Percentiles rank a stretch among this genome's conserved stretches.
phyloP scores from a whole-genome alignment of 1,139 yeast species.

The Zygosaccharomyces sapae region DNA sequence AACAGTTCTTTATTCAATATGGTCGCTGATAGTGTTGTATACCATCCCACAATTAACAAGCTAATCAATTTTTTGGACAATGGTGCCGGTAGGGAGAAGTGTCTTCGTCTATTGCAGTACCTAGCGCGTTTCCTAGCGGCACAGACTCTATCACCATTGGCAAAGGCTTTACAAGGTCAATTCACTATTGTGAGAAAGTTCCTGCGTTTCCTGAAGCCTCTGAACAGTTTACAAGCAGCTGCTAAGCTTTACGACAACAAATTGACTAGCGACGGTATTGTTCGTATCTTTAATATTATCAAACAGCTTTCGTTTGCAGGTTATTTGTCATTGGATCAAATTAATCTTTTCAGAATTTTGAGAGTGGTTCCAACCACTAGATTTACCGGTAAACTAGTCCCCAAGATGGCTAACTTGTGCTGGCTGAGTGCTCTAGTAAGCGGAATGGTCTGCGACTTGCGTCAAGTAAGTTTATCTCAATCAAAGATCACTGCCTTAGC shows the following conservation, averaged over 20 bases:
- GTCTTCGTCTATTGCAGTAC: conserved; percentile 77
- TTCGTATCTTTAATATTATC: conserved; percentile 47
- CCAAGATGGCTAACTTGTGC: conserved; percentile 51
- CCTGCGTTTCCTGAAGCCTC: conserved; percentile 78
- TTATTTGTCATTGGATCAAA: conserved; percentile 69
- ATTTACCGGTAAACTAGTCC: conserved; percentile 37
- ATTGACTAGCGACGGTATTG: conserved; percentile 59
- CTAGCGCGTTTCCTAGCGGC: conserved; percentile 66
- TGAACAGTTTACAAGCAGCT: conserved; percentile 68
- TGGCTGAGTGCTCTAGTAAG: conserved; percentile 75
- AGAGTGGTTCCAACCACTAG: conserved; percentile 36
- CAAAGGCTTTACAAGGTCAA: conserved; percentile 56
- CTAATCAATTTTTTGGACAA: conserved; percentile 62
- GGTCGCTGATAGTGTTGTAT: conserved; percentile 63
- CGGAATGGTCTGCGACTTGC: conserved; percentile 52
- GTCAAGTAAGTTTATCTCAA: conserved; percentile 43
- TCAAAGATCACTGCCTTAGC: conserved; percentile 27
- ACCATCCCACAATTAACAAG: conserved; percentile 71
- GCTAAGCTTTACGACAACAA: conserved; percentile 67
- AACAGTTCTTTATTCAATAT: conserved; percentile 33
- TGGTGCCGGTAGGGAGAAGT: conserved; percentile 74
- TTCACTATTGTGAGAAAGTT: conserved; percentile 65
- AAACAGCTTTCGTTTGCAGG: conserved; percentile 72
- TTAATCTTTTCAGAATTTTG: conserved; percentile 60
- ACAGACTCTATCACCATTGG: conserved; percentile 54